Evolutionary conservation across 2,329 filamentous ascomycete species (phyloP).

Genomic region (Ophiostoma novo-ulmi): DNA sequence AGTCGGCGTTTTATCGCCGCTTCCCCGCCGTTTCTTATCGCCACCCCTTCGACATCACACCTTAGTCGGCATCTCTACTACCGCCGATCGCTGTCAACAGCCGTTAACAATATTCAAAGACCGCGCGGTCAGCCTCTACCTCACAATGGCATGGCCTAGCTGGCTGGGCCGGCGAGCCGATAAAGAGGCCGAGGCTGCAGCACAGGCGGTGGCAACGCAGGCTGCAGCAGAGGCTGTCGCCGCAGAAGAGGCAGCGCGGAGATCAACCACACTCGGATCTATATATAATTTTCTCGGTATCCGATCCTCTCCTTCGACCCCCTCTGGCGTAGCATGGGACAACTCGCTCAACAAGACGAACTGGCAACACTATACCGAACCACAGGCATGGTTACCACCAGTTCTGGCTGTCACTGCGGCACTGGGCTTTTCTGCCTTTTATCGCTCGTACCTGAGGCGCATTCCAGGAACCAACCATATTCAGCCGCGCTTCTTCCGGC

Average conservation of each 20-base stretch:
- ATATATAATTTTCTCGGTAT: constrained; percentile 6
- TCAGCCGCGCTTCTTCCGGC: constrained; percentile 67
- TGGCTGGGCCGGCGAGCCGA: constrained; percentile 25
- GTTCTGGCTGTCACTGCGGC: constrained; percentile 52
- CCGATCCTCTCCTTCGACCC: background rate
- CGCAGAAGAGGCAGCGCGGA: background rate
- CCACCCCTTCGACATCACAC: background rate
- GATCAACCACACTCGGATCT: background rate
- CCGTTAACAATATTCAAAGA: background rate
- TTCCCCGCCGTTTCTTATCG: background rate
- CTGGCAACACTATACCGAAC: constrained; percentile 52
- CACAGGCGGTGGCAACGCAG: constrained; percentile 9
- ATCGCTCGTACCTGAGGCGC: constrained; percentile 73
- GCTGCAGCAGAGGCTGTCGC: constrained; percentile 9
- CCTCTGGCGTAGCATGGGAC: constrained; percentile 35
- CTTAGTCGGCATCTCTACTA: background rate
- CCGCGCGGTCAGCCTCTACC: background rate
- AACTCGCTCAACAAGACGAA: constrained; percentile 44
- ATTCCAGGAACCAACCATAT: constrained; percentile 75
- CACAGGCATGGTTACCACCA: constrained; percentile 50
- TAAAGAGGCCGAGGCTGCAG: constrained; percentile 20
- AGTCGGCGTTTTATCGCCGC: background rate
- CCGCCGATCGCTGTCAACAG: background rate
- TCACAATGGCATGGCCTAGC: constrained; percentile 27
- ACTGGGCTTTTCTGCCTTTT: constrained; percentile 53